These are phyloP conservation scores for Avena insularis DNA, from an alignment of 176 grass and related monocot species.

Conservation along the genomic window DNA sequence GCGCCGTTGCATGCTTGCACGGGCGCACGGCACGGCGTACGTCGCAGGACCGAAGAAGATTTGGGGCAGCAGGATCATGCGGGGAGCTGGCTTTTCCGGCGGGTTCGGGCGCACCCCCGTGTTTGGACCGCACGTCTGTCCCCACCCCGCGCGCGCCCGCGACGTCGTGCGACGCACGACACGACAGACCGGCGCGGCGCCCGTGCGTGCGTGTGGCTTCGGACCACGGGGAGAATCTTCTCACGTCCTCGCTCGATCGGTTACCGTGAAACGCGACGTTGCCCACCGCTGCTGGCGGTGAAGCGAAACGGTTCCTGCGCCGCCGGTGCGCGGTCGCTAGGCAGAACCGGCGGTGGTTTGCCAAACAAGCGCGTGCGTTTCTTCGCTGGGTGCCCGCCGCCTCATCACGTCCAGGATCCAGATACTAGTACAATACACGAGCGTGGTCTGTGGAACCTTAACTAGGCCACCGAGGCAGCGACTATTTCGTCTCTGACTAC, in stretches of 20 bases:
- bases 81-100: background rate
- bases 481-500: too few species aligned
- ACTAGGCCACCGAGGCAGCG: too few species aligned
- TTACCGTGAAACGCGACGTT: background rate
- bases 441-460: too few species aligned
- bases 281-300: too few species aligned
- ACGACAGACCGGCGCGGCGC: background rate
- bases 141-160: background rate
- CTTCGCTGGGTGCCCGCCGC: too few species aligned
- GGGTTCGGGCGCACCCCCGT: conserved; percentile 9
- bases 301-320: too few species aligned
- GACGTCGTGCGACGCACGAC: conserved; percentile 3
- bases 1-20: conserved; percentile 10
- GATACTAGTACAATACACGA: too few species aligned
- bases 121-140: conserved; percentile 27
- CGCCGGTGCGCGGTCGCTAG: background rate
- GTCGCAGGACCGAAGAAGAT: background rate
- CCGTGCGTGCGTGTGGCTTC: background rate
- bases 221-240: background rate
- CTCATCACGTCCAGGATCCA: too few species aligned
- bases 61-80: conserved; percentile 35
- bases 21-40: background rate
- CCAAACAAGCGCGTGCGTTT: too few species aligned
- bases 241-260: background rate
- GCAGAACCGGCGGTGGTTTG: background rate